These are phyloP conservation scores for Orobanche coerulescens DNA, from an alignment of 257 asterid species.

Conservation along the genomic window DNA sequence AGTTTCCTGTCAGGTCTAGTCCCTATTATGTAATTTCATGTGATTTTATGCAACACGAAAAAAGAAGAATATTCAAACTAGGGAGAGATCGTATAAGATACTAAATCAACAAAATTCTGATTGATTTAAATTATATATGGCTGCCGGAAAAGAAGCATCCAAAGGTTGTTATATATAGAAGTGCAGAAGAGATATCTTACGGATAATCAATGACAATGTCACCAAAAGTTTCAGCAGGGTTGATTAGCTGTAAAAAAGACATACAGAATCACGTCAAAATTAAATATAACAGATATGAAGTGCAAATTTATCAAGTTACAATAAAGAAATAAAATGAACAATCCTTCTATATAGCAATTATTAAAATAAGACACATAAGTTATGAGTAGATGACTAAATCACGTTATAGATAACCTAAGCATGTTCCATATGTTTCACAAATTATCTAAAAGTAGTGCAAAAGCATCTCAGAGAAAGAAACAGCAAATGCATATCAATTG, in stretches of 20 bases:
- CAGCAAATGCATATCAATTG: background rate
- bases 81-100: conserved; percentile 2
- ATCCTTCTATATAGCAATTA: conserved; percentile 1
- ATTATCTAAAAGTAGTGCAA: conserved; percentile 5
- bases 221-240: conserved; percentile 99
- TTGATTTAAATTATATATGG: conserved; percentile 3
- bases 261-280: conserved; percentile 22
- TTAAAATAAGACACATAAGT: background rate
- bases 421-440: conserved; percentile 6
- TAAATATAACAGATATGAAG: conserved; percentile 1
- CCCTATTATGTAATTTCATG: background rate
- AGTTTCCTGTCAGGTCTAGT: background rate
- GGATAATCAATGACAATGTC: conserved; percentile 97
- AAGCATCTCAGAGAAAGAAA: background rate
- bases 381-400: conserved; percentile 7
- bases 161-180: conserved; percentile 5
- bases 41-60: background rate
- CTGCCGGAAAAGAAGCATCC: conserved; percentile 2
- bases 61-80: conserved; percentile 16
- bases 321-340: background rate
- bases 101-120: conserved; percentile 10
- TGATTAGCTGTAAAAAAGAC: conserved; percentile 58
- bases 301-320: conserved; percentile 8
- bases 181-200: conserved; percentile 52
- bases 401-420: conserved; percentile 12